phyloP scores from a whole-genome alignment of 179 eudicot genomes.

The Beta macrorhiza region DNA sequence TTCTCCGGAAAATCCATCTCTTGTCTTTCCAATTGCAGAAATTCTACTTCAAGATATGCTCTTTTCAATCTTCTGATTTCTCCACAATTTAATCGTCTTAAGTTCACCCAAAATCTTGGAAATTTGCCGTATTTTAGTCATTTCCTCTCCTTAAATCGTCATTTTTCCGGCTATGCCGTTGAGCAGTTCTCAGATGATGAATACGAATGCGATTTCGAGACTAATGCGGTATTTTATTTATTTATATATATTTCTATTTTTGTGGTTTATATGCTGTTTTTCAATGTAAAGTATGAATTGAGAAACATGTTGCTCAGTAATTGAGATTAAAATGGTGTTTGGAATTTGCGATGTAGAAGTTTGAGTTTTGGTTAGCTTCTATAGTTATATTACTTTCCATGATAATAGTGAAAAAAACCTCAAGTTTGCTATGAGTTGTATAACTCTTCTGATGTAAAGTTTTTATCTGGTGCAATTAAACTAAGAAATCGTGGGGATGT shows the following conservation, averaged over 20 bases:
- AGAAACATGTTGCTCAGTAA: not conserved
- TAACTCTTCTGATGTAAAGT: not conserved
- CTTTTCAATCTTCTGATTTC: slow-evolving; percentile 23
- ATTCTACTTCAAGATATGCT: slow-evolving; percentile 22
- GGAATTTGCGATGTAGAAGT: not conserved
- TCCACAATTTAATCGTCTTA: slow-evolving; percentile 11
- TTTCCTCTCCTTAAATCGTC: slow-evolving; percentile 20
- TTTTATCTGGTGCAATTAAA: not conserved
- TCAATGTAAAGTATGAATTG: not conserved
- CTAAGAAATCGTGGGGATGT: not conserved
- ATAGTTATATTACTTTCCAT: not conserved
- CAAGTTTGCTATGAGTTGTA: not conserved
- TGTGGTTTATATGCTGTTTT: not conserved
- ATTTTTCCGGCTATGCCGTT: slow-evolving; percentile 54
- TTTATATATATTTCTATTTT: not conserved
- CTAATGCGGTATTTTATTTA: slow-evolving; percentile 43
- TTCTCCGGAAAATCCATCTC: slow-evolving; percentile 42
- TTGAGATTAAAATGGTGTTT: not conserved
- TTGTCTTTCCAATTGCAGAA: slow-evolving; percentile 24
- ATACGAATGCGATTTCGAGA: slow-evolving; percentile 87
- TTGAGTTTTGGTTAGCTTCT: not conserved
- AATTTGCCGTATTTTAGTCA: slow-evolving; percentile 18
- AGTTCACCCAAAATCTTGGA: slow-evolving; percentile 21
- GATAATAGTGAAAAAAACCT: not conserved
- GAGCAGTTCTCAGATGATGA: slow-evolving; percentile 99